Percentiles rank a stretch among this genome's conserved stretches.
Conservation (phyloP, 2,329 filamentous ascomycete genomes). For the Colletotrichum cordylinicola region DNA sequence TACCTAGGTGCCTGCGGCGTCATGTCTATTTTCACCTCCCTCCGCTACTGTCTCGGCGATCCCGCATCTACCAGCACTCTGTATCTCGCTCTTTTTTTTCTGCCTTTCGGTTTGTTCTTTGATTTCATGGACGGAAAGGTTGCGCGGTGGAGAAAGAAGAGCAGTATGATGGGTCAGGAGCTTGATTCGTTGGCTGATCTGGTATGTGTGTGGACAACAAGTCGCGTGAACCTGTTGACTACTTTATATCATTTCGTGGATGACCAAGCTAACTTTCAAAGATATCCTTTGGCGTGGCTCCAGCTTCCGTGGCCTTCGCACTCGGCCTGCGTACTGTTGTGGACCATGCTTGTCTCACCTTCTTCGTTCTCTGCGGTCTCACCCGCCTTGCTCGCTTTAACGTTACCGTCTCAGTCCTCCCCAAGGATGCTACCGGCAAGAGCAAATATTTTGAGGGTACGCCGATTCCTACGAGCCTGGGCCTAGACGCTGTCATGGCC, state of each 20-base stretch:
- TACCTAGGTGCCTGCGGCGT: slow-evolving; percentile 67
- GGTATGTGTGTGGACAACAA: slow-evolving; percentile 59
- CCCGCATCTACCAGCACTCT: slow-evolving; percentile 70
- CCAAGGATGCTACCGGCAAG: slow-evolving; percentile 92
- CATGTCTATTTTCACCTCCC: slow-evolving; percentile 94
- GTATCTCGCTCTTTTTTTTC: slow-evolving; percentile 83
- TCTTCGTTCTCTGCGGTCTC: slow-evolving; percentile 94
- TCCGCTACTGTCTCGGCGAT: slow-evolving; percentile 87
- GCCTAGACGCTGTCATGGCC: slow-evolving; percentile 82
- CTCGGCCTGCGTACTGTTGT: slow-evolving; percentile 84
- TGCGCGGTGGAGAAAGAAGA: slow-evolving; percentile 95
- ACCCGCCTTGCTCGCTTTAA: slow-evolving; percentile 97
- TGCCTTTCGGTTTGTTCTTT: slow-evolving; percentile 94
- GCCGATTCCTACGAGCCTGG: slow-evolving; percentile 89
- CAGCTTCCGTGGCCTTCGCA: slow-evolving; percentile 85
- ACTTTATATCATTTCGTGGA: not conserved
- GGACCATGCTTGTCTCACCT: slow-evolving; percentile 81
- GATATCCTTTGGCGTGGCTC: slow-evolving; percentile 95
- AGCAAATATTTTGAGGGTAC: slow-evolving; percentile 96
- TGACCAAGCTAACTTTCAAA: slow-evolving; percentile 39
- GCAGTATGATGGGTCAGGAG: slow-evolving; percentile 96
- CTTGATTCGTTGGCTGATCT: slow-evolving; percentile 94
- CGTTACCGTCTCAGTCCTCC: slow-evolving; percentile 87
- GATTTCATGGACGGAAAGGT: slow-evolving; percentile 98
- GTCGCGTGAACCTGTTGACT: not conserved